Conservation (phyloP, 2,329 filamentous ascomycete species). For the Stenocarpella maydis region DNA sequence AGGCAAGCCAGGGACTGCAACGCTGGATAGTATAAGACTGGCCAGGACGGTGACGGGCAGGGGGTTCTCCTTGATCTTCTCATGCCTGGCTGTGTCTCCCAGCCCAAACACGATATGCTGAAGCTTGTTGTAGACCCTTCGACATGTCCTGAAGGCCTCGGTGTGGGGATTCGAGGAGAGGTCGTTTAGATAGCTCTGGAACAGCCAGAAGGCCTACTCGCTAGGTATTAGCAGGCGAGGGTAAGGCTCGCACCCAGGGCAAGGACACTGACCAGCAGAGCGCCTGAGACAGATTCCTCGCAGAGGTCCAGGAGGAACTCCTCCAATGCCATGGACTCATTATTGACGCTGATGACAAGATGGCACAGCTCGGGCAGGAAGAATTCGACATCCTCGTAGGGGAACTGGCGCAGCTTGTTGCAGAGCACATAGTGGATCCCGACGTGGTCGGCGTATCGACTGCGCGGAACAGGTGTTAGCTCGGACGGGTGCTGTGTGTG, state of each 20-base stretch:
- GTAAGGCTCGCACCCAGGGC: neutral
- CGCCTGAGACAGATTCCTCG: slow-evolving; percentile 86
- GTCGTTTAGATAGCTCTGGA: slow-evolving; percentile 88
- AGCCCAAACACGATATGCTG: slow-evolving; percentile 87
- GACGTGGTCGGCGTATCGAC: slow-evolving; percentile 88
- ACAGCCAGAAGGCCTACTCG: slow-evolving; percentile 85
- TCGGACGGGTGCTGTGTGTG: slow-evolving; percentile 30
- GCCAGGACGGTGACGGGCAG: slow-evolving; percentile 82
- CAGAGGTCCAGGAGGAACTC: slow-evolving; percentile 87
- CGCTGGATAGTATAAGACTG: slow-evolving; percentile 79
- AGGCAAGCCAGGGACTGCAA: slow-evolving; percentile 79
- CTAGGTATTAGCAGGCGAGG: slow-evolving; percentile 17
- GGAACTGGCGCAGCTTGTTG: slow-evolving; percentile 87
- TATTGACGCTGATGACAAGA: slow-evolving; percentile 86
- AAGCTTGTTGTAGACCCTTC: slow-evolving; percentile 86
- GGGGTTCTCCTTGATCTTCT: slow-evolving; percentile 83
- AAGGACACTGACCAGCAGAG: slow-evolving; percentile 71
- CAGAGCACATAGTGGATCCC: slow-evolving; percentile 90
- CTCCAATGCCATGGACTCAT: slow-evolving; percentile 90
- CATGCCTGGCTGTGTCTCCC: slow-evolving; percentile 71
- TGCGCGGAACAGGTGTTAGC: slow-evolving; percentile 47
- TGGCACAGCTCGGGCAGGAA: slow-evolving; percentile 89
- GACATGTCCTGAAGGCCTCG: slow-evolving; percentile 81
- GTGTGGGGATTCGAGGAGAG: slow-evolving; percentile 78
- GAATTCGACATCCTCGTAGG: slow-evolving; percentile 92